Evolutionary conservation across 2,329 filamentous ascomycete genomes (phyloP).

Genomic region (Talaromyces verruculosus): DNA sequence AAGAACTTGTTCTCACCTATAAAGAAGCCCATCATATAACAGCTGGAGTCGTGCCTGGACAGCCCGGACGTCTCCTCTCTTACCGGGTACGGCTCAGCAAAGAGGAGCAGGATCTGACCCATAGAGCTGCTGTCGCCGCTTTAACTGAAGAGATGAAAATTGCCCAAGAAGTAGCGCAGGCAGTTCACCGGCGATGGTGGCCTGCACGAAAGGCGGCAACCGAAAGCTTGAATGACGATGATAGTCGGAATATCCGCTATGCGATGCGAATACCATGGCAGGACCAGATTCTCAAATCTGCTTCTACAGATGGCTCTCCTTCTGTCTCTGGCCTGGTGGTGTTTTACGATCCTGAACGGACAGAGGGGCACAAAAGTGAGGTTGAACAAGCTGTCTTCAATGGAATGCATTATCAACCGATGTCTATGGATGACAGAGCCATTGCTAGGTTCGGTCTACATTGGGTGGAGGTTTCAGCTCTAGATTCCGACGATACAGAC

Average conservation of each 20-base stretch:
- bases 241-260: background rate
- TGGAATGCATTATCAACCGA: background rate
- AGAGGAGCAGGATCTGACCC: background rate
- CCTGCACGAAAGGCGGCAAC: background rate
- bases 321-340: background rate
- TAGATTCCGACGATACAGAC: background rate
- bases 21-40: background rate
- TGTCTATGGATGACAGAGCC: background rate
- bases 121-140: background rate
- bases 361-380: background rate
- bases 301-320: background rate
- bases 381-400: background rate
- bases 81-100: background rate
- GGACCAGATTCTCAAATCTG: background rate
- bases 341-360: background rate
- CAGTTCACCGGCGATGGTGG: background rate
- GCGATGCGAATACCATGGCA: slow-evolving; percentile 2
- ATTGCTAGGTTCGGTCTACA: background rate
- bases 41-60: background rate
- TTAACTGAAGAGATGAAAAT: background rate
- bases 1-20: background rate
- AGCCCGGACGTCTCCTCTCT: background rate
- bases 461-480: background rate
- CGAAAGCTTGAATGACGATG: background rate
- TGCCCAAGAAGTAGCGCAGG: background rate